Evolutionary conservation across 1,284 basidiomycete genomes (phyloP).

Genomic region (Meira nashicola): DNA sequence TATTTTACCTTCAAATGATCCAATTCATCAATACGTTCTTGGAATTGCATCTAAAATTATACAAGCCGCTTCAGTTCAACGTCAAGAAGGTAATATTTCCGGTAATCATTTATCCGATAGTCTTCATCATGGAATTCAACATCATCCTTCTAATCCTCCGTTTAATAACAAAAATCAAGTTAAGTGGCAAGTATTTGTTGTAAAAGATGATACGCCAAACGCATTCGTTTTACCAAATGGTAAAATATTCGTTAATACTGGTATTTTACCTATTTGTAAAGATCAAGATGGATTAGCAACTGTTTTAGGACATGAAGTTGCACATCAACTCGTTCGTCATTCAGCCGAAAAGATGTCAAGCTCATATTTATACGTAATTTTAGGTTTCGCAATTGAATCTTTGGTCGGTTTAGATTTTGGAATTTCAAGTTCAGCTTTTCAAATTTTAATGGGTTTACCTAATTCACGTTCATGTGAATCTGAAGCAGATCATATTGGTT

Average conservation of each 20-base stretch:
- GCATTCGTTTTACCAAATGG: conserved; percentile 72
- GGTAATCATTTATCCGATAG: conserved; percentile 27
- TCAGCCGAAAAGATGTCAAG: conserved; percentile 47
- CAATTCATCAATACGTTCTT: conserved; percentile 59
- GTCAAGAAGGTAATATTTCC: conserved; percentile 62
- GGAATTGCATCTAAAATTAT: conserved; percentile 70
- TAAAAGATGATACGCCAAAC: conserved; percentile 70
- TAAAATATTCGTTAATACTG: conserved; percentile 77
- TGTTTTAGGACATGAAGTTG: conserved; percentile 81
- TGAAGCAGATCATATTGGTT: conserved; percentile 62
- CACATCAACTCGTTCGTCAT: conserved; percentile 61
- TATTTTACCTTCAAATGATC: conserved; percentile 68
- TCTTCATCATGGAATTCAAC: conserved; percentile 20
- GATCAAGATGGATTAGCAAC: conserved; percentile 80
- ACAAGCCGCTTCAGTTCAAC: conserved; percentile 57
- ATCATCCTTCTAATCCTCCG: neutral
- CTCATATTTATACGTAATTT: conserved; percentile 37
- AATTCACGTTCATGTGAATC: conserved; percentile 76
- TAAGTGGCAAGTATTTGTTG: conserved; percentile 71
- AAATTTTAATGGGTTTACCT: conserved; percentile 66
- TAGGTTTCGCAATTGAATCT: conserved; percentile 24
- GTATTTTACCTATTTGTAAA: conserved; percentile 73
- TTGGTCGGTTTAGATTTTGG: conserved; percentile 37
- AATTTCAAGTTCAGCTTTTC: conserved; percentile 54
- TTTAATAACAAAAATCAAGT: conserved; percentile 14